Percentiles rank a stretch among this genome's conserved stretches.
These are phyloP conservation scores for Fusarium lyarnte DNA, from an alignment of 2,329 filamentous ascomycete genomes.

Conservation along the genomic window DNA sequence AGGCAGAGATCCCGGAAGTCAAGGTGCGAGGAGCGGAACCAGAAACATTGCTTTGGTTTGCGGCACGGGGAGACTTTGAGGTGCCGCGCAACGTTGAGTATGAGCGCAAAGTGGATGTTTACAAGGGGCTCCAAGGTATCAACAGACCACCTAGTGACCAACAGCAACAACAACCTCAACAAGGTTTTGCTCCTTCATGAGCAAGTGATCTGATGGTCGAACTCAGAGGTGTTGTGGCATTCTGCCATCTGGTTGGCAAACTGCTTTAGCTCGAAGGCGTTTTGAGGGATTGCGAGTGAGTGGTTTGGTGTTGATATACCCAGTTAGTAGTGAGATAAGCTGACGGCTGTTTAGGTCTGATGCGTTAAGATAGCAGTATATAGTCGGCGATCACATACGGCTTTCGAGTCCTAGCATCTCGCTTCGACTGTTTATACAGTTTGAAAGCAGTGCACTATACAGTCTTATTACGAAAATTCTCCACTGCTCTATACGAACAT, in stretches of 20 bases:
- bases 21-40: slow-evolving; percentile 54
- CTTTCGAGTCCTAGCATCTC: not conserved
- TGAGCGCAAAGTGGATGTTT: slow-evolving; percentile 48
- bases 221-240: not conserved
- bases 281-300: slow-evolving; percentile 1
- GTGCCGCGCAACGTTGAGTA: slow-evolving; percentile 58
- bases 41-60: slow-evolving; percentile 60
- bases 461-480: not conserved
- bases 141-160: slow-evolving; percentile 44
- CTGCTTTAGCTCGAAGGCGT: not conserved
- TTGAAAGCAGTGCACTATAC: not conserved
- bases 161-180: slow-evolving; percentile 5
- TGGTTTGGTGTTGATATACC: slow-evolving; percentile 14
- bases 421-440: not conserved
- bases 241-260: not conserved
- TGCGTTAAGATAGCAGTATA: not conserved
- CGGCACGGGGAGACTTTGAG: slow-evolving; percentile 55
- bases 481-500: not conserved
- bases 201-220: not conserved
- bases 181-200: slow-evolving; percentile 27
- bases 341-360: slow-evolving; percentile 17
- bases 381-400: not conserved
- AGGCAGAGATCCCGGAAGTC: slow-evolving; percentile 3
- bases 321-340: slow-evolving; percentile 14
- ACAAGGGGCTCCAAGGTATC: slow-evolving; percentile 49